Base-by-base conservation (phyloP, 805 yeast species). In the Myxozyma lipomycoides region DNA sequence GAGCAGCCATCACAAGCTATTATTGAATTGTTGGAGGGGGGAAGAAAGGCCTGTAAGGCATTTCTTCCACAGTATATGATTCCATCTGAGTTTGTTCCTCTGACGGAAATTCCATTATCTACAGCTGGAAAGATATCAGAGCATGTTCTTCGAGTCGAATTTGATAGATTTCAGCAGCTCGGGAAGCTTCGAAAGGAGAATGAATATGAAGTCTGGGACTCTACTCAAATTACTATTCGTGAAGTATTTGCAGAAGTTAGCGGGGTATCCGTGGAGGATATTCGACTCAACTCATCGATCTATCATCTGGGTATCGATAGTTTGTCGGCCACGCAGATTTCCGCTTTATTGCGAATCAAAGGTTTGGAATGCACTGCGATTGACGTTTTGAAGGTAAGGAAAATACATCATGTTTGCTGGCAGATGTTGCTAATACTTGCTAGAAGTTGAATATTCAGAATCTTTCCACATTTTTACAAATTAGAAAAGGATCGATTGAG, bases 271-370 rank as follows among this genome's bases (percentile, higher is more conserved):
- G 40, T n/a, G 18, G 25, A 23, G 9, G 15, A 23, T 2, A 40
- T 55, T n/a, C 19, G 23, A 3, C 17, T 39, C 7, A 18, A 44
- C 19, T 18, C 58, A 3, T 40, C 59, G 3, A 40, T 60, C 3
- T 58, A 58, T 24, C 53, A 58, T 9, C 49, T 60, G 9, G 64
- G 64, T 12, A 45, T 61, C 45, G 64, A 61, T 41, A 59, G 62
- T 21, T 51, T 61, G 9, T 49, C 59, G 10, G 61, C 60, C 4
- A 49, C 52, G n/a, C 52, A 46, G 30, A 37, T 54, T 6, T 32
- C 59, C 3, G 28, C 54, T 1, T 24, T n/a, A 15, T 30, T 55
- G 30, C 19, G 40, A 4, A 18, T 42, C 15, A 4, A 12, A 4
- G 43, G 43, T 15, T 10, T 49, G 18, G 15, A 28, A 9, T 46